A percentile compares a stretch with the other conserved stretches of the same genome.
These are phyloP conservation scores for Xylaria sp. DNA, from an alignment of 2,329 filamentous ascomycete species.

Conservation along the genomic window DNA sequence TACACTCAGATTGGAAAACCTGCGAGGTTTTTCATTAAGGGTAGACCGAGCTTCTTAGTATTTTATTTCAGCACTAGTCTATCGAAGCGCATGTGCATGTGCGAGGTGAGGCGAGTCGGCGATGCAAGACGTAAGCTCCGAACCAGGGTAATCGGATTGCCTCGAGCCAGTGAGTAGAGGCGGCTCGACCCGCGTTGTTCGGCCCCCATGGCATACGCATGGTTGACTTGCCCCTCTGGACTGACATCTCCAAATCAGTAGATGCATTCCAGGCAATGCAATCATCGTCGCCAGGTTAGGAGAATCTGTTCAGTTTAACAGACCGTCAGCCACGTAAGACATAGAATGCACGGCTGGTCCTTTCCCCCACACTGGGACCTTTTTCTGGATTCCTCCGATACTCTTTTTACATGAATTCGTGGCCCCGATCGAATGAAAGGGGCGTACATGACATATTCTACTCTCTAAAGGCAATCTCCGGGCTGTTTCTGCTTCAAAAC, in stretches of 20 bases:
- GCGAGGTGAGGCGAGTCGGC: slow-evolving; percentile 9
- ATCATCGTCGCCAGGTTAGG: slow-evolving; percentile 10
- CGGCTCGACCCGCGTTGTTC: not conserved
- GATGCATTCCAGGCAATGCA: slow-evolving; percentile 13
- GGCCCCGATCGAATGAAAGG: slow-evolving; percentile 26
- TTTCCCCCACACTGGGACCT: slow-evolving; percentile 17
- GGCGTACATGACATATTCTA: slow-evolving; percentile 34
- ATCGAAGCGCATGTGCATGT: slow-evolving; percentile 17
- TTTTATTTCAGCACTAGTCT: slow-evolving; percentile 26
- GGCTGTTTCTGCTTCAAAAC: slow-evolving; percentile 31
- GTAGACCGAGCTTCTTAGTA: slow-evolving; percentile 23
- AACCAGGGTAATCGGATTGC: not conserved
- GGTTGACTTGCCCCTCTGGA: slow-evolving; percentile 4
- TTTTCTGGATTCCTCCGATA: slow-evolving; percentile 23
- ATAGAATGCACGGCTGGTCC: slow-evolving; percentile 9
- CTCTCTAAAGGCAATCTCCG: slow-evolving; percentile 33
- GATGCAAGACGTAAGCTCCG: slow-evolving; percentile 10
- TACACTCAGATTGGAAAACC: not conserved
- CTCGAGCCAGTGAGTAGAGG: not conserved
- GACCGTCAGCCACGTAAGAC: slow-evolving; percentile 19
- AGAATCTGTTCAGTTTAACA: slow-evolving; percentile 31
- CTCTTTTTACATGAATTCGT: slow-evolving; percentile 35
- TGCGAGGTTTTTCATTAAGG: not conserved
- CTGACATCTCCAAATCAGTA: slow-evolving; percentile 9
- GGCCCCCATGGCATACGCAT: slow-evolving; percentile 1